Evolutionary conservation across 495 filamentous ascomycete species (phyloP), one percentile per base, ranked within the genome.

Genomic region (Darksidea phi): DNA sequence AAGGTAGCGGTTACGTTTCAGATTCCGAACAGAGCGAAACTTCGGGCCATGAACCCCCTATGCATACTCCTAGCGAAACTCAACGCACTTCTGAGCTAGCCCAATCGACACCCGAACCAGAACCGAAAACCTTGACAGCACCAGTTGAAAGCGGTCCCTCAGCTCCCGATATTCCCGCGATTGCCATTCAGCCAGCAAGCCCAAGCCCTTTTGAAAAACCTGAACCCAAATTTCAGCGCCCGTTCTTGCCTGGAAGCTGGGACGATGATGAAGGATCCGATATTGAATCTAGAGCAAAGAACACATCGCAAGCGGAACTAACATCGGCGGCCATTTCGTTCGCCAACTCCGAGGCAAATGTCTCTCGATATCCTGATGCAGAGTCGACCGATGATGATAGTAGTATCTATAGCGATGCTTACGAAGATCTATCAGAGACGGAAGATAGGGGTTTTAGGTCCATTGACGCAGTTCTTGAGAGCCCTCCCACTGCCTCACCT

Each of bases 351-450:
- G 25, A 47, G 8, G 7, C 4, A 12, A 3, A 48, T 48, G 11
- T 49, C 11, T 32, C 23, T 46, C 21, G 23, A 26, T 17, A 43
- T 41, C 12, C 57, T 55, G 62, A 62, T 20, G 59, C 58, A 1
- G 41, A 55, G 17, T 62, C 72, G 6, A 78, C 78, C 46, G 78
- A 77, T 26, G 83, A 84, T 32, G 76, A 77, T 24, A 76, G 79
- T 28, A 93, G 88, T 72, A 80, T 93, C 48, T 96, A 93, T 72
- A 94, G 89, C 67, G 91, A 96, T 78, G 91, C 91, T 1, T 86
- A 86, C 42, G 91, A 96, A 68, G 88, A 90, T 54, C 74, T 88
- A 1, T 78, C 80, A 0, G 84, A 92, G 25, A 50, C 78, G 15
- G 86, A 88, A 41, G 86, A 85, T 5, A 84, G 86, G 63, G 89